These are phyloP conservation scores for Quercus tomentella DNA, from an alignment of 331 rosid species.

Conservation along the genomic window DNA sequence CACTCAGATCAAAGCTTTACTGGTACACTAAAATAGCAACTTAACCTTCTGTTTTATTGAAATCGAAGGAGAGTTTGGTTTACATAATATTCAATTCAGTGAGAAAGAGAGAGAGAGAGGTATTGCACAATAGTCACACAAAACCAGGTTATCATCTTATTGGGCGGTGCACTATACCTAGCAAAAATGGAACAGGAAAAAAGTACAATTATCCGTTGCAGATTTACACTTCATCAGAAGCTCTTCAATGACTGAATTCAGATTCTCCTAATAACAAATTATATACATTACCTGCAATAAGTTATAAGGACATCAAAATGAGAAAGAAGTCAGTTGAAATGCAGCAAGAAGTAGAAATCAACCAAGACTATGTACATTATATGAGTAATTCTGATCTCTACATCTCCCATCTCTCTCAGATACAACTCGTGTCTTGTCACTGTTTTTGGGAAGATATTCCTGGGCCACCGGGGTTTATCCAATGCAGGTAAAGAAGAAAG, in stretches of 20 bases:
- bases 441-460: too few relatives aligned
- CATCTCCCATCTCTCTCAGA: too few relatives aligned
- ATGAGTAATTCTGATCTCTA: background rate
- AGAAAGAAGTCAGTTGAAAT: slow-evolving; percentile 14
- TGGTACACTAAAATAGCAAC: background rate
- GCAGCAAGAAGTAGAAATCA: background rate
- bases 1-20: too few relatives aligned
- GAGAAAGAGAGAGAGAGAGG: slow-evolving; percentile 10
- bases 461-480: too few relatives aligned
- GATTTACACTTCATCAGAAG: slow-evolving; percentile 46
- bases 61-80: background rate
- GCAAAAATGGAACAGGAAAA: slow-evolving; percentile 7
- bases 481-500: too few relatives aligned
- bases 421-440: too few relatives aligned
- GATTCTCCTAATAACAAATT: slow-evolving; percentile 15
- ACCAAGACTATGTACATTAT: background rate
- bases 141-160: slow-evolving; percentile 23
- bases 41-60: slow-evolving; percentile 15
- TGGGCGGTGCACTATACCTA: slow-evolving; percentile 26
- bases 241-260: slow-evolving; percentile 29
- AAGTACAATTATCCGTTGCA: slow-evolving; percentile 25
- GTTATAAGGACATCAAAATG: background rate
- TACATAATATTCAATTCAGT: slow-evolving; percentile 2
- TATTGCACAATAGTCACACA: slow-evolving; percentile 18
- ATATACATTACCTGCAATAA: slow-evolving; percentile 32